Conservation (phyloP, 2,329 filamentous ascomycete genomes). For the Mycogone perniciosa region DNA sequence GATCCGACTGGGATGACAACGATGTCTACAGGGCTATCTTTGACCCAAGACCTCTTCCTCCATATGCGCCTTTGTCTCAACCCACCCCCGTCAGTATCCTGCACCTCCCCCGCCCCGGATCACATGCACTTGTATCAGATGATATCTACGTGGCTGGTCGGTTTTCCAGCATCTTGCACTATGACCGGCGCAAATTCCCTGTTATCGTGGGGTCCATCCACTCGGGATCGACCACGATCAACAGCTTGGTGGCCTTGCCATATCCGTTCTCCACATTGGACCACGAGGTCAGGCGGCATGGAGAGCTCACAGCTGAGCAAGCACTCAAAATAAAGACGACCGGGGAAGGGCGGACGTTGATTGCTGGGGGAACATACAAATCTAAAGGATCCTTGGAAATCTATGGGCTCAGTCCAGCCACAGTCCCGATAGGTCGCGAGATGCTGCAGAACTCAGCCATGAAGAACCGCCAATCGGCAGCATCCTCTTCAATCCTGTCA, state of each 20-base stretch:
- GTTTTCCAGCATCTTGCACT: constrained; percentile 82
- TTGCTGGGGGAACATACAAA: constrained; percentile 86
- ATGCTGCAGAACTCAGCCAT: constrained; percentile 42
- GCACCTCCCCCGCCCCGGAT: constrained; percentile 58
- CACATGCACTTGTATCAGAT: constrained; percentile 52
- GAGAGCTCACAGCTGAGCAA: constrained; percentile 49
- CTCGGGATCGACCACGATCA: constrained; percentile 73
- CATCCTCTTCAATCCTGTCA: constrained; percentile 72
- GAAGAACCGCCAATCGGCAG: constrained; percentile 79
- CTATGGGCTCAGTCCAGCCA: constrained; percentile 53
- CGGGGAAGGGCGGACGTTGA: constrained; percentile 56
- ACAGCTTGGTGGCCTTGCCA: constrained; percentile 63
- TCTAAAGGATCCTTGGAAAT: constrained; percentile 84
- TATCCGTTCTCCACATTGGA: constrained; percentile 60
- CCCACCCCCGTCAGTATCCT: constrained; percentile 78
- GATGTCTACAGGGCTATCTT: constrained; percentile 37
- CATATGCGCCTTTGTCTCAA: constrained; percentile 68
- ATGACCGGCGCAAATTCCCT: constrained; percentile 82
- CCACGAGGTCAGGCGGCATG: constrained; percentile 50
- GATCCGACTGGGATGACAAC: constrained; percentile 17
- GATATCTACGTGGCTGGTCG: constrained; percentile 86
- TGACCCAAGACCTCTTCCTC: constrained; percentile 45
- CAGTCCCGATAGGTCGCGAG: constrained; percentile 20
- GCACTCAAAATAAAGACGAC: constrained; percentile 47
- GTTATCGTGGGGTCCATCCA: constrained; percentile 71